Evolutionary conservation across 176 grass and related monocot genomes (phyloP).

Genomic region (Cenchrus fungigraminus): DNA sequence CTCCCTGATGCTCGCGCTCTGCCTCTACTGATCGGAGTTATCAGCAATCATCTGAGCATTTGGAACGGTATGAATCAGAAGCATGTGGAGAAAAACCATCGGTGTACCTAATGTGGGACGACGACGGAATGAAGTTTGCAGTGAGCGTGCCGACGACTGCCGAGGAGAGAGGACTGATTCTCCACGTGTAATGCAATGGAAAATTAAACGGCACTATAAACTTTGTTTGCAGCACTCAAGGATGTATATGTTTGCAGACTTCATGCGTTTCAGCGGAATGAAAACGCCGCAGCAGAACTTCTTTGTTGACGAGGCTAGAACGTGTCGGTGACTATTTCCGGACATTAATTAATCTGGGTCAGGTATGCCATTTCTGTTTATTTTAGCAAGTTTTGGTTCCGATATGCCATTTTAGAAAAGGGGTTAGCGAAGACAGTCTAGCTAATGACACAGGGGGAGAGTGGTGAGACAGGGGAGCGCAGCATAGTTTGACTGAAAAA

Average conservation of each 20-base stretch:
- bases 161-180: background rate
- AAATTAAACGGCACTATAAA: background rate
- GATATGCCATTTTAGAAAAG: no score
- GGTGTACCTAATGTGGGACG: background rate
- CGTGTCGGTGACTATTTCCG: no score
- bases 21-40: background rate
- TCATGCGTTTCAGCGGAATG: no score
- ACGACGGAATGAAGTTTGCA: background rate
- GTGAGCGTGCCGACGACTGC: background rate
- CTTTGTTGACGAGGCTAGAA: no score
- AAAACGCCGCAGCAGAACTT: no score
- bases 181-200: background rate
- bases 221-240: background rate
- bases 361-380: no score
- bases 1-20: background rate
- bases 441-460: no score
- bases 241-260: no score
- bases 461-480: background rate
- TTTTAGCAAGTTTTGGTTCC: no score
- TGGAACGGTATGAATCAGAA: conserved; percentile 7
- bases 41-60: background rate
- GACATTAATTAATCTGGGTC: no score
- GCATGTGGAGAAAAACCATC: conserved; percentile 31
- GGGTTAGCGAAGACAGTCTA: no score
- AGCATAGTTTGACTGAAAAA: background rate